phyloP scores from a whole-genome alignment of 495 filamentous ascomycete species.

The Aspergillus sparsus region DNA sequence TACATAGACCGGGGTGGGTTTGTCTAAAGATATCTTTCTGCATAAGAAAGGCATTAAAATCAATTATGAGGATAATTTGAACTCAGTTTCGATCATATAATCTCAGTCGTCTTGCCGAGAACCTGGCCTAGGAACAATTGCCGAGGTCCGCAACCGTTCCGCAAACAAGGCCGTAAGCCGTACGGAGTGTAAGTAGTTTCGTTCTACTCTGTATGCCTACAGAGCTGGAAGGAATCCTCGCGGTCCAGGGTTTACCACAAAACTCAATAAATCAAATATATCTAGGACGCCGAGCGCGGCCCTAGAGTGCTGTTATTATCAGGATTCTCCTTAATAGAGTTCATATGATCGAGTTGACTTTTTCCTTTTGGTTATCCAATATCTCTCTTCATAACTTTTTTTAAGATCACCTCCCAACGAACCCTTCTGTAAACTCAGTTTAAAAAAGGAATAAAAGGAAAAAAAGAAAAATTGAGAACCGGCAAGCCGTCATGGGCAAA shows the following conservation, averaged over 20 bases:
- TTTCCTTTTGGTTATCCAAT: background rate
- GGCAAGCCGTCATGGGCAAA: conserved; percentile 16
- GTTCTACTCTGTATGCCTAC: too few relatives aligned
- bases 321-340: background rate
- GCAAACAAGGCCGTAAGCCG: background rate
- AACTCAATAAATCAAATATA: background rate
- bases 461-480: conserved; percentile 9
- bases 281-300: background rate
- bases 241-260: conserved; percentile 2
- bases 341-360: too few relatives aligned
- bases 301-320: background rate
- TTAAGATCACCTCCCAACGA: background rate
- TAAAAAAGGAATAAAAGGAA: background rate
- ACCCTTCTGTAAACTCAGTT: background rate
- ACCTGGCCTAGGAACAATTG: background rate
- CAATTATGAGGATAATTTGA: background rate
- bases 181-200: background rate
- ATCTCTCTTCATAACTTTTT: conserved; percentile 2
- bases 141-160: conserved; percentile 14
- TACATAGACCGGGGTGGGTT: background rate
- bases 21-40: background rate
- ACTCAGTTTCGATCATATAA: background rate
- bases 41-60: background rate
- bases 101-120: background rate
- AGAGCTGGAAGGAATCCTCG: conserved; percentile 6